Evolutionary conservation across 225 moss, liverwort and hornwort genomes (phyloP).

Genomic region (Lunularia cruciata): DNA sequence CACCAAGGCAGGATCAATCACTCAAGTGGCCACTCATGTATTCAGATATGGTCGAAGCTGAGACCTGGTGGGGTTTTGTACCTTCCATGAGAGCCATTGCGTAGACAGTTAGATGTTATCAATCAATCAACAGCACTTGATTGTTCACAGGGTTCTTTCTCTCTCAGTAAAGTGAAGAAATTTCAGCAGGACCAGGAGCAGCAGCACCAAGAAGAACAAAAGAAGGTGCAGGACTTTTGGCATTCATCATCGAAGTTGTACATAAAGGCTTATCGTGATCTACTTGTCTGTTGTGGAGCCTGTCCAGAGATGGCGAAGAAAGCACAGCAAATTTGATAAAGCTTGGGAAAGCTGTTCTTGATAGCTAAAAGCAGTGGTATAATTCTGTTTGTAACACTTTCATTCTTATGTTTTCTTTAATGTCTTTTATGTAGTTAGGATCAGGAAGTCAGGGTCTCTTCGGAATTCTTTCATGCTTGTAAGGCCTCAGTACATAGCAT

Average conservation of each 20-base stretch:
- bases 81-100: slow-evolving; percentile 2
- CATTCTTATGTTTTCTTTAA: not conserved
- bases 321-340: not conserved
- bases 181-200: not conserved
- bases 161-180: not conserved
- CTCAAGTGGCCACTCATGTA: not conserved
- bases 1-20: not conserved
- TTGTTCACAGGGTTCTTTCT: slow-evolving; percentile 1
- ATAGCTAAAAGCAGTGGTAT: slow-evolving; percentile 6
- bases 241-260: not conserved
- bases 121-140: not conserved
- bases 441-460: not conserved
- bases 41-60: slow-evolving; percentile 7
- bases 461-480: no score
- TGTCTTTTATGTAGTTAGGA: not conserved
- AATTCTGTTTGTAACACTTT: not conserved
- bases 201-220: not conserved
- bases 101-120: not conserved
- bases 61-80: slow-evolving; percentile 11
- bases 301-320: not conserved
- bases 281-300: not conserved
- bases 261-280: not conserved
- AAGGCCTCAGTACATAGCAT: no score
- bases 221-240: not conserved
- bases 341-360: not conserved